Base-by-base conservation (phyloP, 1,284 basidiomycete species). In the Melanopsichium pennsylvanicum region DNA sequence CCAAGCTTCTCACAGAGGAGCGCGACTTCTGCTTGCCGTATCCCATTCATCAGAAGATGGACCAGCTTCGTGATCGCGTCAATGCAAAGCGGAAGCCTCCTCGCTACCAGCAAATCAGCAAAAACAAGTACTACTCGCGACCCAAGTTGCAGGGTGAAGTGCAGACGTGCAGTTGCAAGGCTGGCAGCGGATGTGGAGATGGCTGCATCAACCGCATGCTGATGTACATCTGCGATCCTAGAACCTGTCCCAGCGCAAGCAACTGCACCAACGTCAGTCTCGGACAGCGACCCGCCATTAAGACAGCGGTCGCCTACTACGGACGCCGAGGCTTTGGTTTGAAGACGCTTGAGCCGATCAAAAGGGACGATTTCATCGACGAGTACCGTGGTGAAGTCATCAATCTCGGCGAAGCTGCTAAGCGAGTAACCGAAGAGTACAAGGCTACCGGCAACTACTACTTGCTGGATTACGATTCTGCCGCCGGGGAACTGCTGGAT, bases 371-470 rank as follows among this genome's bases (percentile, higher is more conserved):
- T 8, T 76, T 76, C 26, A 63, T 79, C 40, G 75, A 72, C 47
- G 75, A 79, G 52, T 79, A 79, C 37, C 70, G 77, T 21, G 77
- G 77, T 29, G 77, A 79, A 42, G 69, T 79, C 15, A 76, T 79
- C 59, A 45, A 76, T 26, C 44, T 73, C 8, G 33, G 42, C 19
- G 75, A 79, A 50, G 64, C 63, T 3, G 49, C 48, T n/a, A 69
- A 74, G 35, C 60, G 77, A 22, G 68, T 69, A 21, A 68, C 36
- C 12, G 68, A 72, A 23, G 43, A 60, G 38, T 79, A 79, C 57
- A 68, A 67, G 38, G 55, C 62, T 3, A 68, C 57, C 4, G 74
- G 75, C 33, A 76, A 78, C 45, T 79, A 46, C 36, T 79, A 79
- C 57, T 48, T 76, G 38, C 45, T 79, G 36, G 75, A 75, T 31